phyloP scores from a whole-genome alignment of 225 moss, liverwort and hornwort species.

The Marchantia paleacea region DNA sequence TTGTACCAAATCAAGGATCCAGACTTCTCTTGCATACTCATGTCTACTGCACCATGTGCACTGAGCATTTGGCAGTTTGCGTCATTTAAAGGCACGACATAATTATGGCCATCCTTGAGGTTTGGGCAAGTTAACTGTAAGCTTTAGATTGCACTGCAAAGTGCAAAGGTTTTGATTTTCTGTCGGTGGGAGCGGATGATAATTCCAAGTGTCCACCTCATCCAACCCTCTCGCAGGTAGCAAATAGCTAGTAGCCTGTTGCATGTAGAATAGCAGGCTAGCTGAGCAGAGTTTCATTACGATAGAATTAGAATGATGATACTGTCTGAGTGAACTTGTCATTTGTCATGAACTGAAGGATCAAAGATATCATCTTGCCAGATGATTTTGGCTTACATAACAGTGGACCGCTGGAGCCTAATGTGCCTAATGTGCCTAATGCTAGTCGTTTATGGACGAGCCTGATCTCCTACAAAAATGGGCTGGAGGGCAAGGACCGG shows the following conservation, averaged over 20 bases:
- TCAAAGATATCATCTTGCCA: not conserved
- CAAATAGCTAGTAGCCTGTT: not conserved
- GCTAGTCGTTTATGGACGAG: not conserved
- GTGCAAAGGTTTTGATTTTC: not conserved
- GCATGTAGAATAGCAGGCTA: not conserved
- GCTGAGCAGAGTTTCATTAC: not conserved
- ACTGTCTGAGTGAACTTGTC: not conserved
- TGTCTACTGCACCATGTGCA: not conserved
- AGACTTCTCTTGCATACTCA: not conserved
- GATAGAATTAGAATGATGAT: not conserved
- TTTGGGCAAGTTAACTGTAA: not conserved
- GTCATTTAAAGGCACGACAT: not conserved
- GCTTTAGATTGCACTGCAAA: not conserved
- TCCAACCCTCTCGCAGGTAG: not conserved
- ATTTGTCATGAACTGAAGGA: not conserved
- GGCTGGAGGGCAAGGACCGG: not conserved
- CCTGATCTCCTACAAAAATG: not conserved
- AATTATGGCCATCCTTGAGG: not conserved
- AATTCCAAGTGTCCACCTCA: not conserved
- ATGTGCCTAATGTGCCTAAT: not conserved
- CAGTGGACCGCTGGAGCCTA: not conserved
- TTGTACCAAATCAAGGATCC: not conserved
- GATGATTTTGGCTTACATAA: not conserved
- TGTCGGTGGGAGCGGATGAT: not conserved
- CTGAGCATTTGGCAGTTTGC: not conserved